These are phyloP conservation scores for Spergularia azorica DNA, from an alignment of 179 eudicot species.

Conservation along the genomic window DNA sequence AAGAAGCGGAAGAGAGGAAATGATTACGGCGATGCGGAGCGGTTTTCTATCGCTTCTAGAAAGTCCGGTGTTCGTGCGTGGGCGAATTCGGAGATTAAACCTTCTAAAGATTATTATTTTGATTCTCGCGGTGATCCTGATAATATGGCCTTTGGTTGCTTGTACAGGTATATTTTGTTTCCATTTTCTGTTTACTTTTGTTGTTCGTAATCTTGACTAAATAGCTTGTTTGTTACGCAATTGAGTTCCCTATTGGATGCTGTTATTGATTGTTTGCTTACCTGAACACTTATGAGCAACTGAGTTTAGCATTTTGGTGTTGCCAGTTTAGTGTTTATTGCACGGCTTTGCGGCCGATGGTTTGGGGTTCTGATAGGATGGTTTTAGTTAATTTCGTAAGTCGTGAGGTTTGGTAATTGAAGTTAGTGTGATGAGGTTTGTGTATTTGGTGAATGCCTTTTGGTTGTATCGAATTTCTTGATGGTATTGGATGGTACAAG, in stretches of 20 bases:
- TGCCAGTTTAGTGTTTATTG: no score
- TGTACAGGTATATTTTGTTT: constrained; percentile 67
- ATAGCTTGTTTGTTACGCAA: not conserved
- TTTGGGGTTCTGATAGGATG: no score
- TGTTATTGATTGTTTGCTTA: not conserved
- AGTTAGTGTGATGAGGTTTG: no score
- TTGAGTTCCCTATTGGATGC: not conserved
- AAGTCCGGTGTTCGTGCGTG: constrained; percentile 60
- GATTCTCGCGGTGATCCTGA: constrained; percentile 90
- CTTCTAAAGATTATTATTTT: constrained; percentile 73
- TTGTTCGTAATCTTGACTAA: not conserved
- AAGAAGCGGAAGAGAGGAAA: constrained; percentile 32
- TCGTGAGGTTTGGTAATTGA: no score
- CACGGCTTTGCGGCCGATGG: no score
- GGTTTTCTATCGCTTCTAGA: constrained; percentile 41
- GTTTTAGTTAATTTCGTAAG: no score
- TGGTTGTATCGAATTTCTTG: no score
- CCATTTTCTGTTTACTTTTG: not conserved
- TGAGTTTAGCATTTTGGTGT: no score
- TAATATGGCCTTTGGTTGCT: constrained; percentile 79
- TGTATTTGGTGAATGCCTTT: no score
- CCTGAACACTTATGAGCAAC: no score
- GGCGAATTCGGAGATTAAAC: constrained; percentile 40
- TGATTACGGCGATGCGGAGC: constrained; percentile 12
- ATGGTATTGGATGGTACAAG: no score